These are phyloP conservation scores for Acanthochlamys bracteata DNA, from an alignment of 106 monocot species.

Conservation along the genomic window DNA sequence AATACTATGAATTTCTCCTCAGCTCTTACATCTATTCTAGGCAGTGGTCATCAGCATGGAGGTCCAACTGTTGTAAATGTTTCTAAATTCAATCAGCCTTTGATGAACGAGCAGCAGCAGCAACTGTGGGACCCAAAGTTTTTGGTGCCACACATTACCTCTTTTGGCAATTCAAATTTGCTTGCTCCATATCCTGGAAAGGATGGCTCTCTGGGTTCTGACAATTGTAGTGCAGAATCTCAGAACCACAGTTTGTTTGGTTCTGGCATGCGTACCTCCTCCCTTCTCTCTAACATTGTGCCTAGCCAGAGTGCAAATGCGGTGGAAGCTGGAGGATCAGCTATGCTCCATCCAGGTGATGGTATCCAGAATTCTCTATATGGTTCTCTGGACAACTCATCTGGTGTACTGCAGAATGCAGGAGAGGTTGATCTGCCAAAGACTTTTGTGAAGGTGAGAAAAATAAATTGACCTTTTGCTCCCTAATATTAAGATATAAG, in stretches of 20 bases:
- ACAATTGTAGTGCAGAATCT: conserved; percentile 33
- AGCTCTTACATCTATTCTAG: conserved; percentile 22
- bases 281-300: conserved; percentile 45
- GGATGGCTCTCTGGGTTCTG: conserved; percentile 43
- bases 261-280: conserved; percentile 64
- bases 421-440: conserved; percentile 49
- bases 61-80: conserved; percentile 34
- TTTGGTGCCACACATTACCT: conserved; percentile 25
- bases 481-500: not conserved
- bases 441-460: conserved; percentile 88
- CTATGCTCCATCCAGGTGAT: conserved; percentile 32
- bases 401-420: conserved; percentile 51
- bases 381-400: conserved; percentile 70
- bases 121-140: conserved; percentile 46
- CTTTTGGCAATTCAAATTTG: conserved; percentile 34
- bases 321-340: conserved; percentile 25
- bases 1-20: conserved; percentile 30
- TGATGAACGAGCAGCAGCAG: conserved; percentile 34
- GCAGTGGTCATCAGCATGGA: conserved; percentile 28
- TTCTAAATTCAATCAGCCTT: conserved; percentile 22
- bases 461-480: not conserved
- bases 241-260: conserved; percentile 75
- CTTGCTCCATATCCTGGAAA: conserved; percentile 61
- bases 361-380: conserved; percentile 70
- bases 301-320: conserved; percentile 33